These are phyloP conservation scores for Crassisporium funariophilum DNA, from an alignment of 768 basidiomycete species.

Conservation along the genomic window DNA sequence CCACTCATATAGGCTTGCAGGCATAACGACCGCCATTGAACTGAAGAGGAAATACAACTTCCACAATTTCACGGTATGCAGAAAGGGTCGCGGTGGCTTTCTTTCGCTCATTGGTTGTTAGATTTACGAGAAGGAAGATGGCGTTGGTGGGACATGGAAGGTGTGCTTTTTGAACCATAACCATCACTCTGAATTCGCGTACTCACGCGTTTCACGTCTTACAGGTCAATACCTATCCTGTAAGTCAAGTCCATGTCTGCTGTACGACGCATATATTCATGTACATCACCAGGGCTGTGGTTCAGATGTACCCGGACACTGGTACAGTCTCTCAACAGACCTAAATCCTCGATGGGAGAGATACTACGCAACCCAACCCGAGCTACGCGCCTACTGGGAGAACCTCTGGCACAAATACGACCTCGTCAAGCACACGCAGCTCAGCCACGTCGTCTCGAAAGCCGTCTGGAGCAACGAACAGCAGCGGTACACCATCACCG, in stretches of 20 bases:
- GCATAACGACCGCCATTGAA: conserved; percentile 50
- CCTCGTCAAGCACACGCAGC: conserved; percentile 41
- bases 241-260: conserved; percentile 21
- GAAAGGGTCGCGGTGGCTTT: too few relatives aligned
- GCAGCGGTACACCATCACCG: conserved; percentile 43
- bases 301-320: conserved; percentile 56
- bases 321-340: conserved; percentile 58
- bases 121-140: conserved; percentile 52
- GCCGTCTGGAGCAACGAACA: conserved; percentile 48
- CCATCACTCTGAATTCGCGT: background rate
- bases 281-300: conserved; percentile 45
- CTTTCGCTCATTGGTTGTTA: conserved; percentile 26
- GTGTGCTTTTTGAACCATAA: conserved; percentile 33
- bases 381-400: conserved; percentile 54
- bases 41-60: conserved; percentile 45
- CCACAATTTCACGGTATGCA: conserved; percentile 50
- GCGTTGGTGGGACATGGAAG: conserved; percentile 60
- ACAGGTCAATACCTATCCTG: conserved; percentile 60
- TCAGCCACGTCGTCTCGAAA: conserved; percentile 40
- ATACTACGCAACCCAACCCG: conserved; percentile 48
- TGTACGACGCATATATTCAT: background rate
- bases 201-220: background rate
- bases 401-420: conserved; percentile 46
- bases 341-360: conserved; percentile 54
- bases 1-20: conserved; percentile 39